These are phyloP conservation scores for Botrytis galanthina DNA, from an alignment of 2,329 filamentous ascomycete species.

Conservation along the genomic window DNA sequence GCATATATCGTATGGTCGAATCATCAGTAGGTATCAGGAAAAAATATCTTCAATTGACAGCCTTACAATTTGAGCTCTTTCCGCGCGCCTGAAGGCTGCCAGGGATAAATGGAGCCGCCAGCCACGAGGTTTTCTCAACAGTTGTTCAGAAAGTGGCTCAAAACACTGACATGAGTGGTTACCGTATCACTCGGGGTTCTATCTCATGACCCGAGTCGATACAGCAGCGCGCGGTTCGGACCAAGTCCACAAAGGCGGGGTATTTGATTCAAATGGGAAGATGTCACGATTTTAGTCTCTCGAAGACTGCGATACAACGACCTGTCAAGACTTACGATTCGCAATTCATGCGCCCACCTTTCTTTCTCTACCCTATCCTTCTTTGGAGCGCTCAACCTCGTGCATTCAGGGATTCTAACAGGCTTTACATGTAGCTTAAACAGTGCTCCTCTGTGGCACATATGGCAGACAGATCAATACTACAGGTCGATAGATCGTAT, in stretches of 20 bases:
- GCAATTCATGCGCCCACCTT: not conserved
- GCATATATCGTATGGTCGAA: conserved; percentile 8
- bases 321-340: not conserved
- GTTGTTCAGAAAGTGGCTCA: conserved; percentile 32
- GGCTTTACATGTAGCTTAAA: conserved; percentile 4
- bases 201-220: conserved; percentile 1
- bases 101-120: conserved; percentile 28
- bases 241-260: not conserved
- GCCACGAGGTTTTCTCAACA: conserved; percentile 24
- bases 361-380: too few relatives aligned
- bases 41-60: conserved; percentile 19
- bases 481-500: conserved; percentile 2
- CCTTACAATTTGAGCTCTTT: conserved; percentile 24
- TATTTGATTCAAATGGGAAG: conserved; percentile 1
- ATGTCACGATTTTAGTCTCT: conserved; percentile 13
- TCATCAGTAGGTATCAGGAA: not conserved
- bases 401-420: not conserved
- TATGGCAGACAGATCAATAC: not conserved
- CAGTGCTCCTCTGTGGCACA: not conserved
- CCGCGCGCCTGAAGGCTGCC: conserved; percentile 31
- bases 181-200: conserved; percentile 14
- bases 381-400: not conserved
- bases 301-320: conserved; percentile 14
- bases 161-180: conserved; percentile 32
- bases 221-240: conserved; percentile 18